phyloP scores from a whole-genome alignment of 2,329 filamentous ascomycete species.

The Nemania sp. region DNA sequence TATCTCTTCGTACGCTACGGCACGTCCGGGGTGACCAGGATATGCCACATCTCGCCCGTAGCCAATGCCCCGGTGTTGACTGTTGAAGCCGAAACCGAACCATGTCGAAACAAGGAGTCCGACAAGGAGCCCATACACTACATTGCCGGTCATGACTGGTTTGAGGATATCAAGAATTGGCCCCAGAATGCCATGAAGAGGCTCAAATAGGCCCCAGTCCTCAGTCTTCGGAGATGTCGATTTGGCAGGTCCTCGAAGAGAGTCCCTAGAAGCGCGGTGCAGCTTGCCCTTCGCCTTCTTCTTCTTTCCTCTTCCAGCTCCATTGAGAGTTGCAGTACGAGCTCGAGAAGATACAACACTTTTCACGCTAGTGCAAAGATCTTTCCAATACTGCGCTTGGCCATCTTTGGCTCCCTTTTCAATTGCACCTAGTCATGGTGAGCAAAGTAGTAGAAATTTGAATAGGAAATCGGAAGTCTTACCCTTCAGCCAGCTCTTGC shows the following conservation, averaged over 20 bases:
- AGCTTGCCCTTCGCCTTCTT: conserved; percentile 60
- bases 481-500: conserved; percentile 98
- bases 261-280: conserved; percentile 49
- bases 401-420: conserved; percentile 95
- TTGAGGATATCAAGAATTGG: conserved; percentile 70
- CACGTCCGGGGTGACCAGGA: conserved; percentile 61
- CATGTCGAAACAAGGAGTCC: conserved; percentile 74
- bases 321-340: conserved; percentile 52
- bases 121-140: conserved; percentile 74
- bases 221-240: conserved; percentile 48
- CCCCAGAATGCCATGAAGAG: conserved; percentile 68
- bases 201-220: conserved; percentile 82
- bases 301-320: conserved; percentile 59
- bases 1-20: conserved; percentile 88
- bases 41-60: conserved; percentile 47
- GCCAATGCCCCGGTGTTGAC: conserved; percentile 42
- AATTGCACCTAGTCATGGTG: conserved; percentile 71
- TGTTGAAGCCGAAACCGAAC: conserved; percentile 64
- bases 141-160: conserved; percentile 74
- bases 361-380: conserved; percentile 75
- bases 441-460: conserved; percentile 28
- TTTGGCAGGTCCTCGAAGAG: conserved; percentile 43
- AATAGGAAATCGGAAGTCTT: conserved; percentile 36
- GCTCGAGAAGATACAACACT: conserved; percentile 70
- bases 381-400: conserved; percentile 79